Base-by-base conservation (phyloP, 179 eudicot species). In the Drosera spatulata region DNA sequence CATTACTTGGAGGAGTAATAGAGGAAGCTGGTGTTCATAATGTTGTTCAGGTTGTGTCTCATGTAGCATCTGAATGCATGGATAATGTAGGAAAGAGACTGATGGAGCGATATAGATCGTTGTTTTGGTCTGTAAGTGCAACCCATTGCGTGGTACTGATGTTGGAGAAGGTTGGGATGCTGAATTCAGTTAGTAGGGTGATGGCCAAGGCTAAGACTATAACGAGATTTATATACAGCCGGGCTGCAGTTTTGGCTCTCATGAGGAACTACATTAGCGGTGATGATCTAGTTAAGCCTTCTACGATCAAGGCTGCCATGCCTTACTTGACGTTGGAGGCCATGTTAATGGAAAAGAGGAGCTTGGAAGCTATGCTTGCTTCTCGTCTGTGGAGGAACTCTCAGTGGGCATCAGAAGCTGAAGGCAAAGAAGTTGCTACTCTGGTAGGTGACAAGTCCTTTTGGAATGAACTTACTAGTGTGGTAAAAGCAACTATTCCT, bases 91-190 rank as follows among this genome's bases (percentile, higher is more conserved):
- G 44, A 13, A 12, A 3, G 2, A 39, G 42, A 7, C 33, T 63
- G 40, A 55, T 3, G 39, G 44, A 33, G 12, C 54, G 39, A 10
- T 12, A 63, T 22, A 54, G 40, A 55, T 47, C 55, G 0, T 13
- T 72, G 6, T 78, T 67, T 44, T 81, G 78, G 80, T 68, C 77
- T 3, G 78, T 78, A 14, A 63, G 78, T 54, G 69, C 69, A 33
- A 63, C 78, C 22, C 60, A 58, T 13, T 77, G 76, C 72, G 33
- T 75, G 7, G 69, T 61, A 37, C 71, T 71, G 2, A 71, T 74
- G 69, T 55, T 78, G 53, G 74, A 71, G 58, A 64, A 61, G 43
- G 37, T 74, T 33, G 57, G 41, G 1, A 57, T 72, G 73, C 3
- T 49, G 4, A 56, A 51, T 12, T 38, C 44, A 2, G 50, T 76